These are phyloP conservation scores for Tetrapisispora nanseiensis DNA, from an alignment of 805 yeast genomes.

Conservation along the genomic window DNA sequence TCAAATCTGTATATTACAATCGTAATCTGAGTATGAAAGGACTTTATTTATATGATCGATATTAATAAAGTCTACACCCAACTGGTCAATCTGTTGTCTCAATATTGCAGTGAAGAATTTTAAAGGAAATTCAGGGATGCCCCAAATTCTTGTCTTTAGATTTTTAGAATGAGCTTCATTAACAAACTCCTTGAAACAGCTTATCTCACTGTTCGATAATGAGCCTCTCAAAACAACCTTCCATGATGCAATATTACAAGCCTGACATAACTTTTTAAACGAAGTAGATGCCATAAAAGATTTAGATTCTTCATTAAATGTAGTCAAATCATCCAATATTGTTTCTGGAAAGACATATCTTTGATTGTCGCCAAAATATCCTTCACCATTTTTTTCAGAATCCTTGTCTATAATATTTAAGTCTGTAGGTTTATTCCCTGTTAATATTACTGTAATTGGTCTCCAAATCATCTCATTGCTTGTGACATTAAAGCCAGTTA, in stretches of 20 bases:
- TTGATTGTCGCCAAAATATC: slow-evolving; percentile 7
- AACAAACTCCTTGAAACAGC: slow-evolving; percentile 22
- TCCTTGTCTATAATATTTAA: not conserved
- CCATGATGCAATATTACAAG: slow-evolving; percentile 9
- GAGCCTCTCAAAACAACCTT: slow-evolving; percentile 9
- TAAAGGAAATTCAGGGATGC: slow-evolving; percentile 56
- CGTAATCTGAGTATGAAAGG: not conserved
- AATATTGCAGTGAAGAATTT: slow-evolving; percentile 31
- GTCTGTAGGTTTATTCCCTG: slow-evolving; percentile 50
- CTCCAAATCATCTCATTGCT: slow-evolving; percentile 33
- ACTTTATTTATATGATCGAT: slow-evolving; percentile 40
- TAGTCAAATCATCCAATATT: slow-evolving; percentile 29
- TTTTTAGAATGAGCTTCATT: slow-evolving; percentile 40
- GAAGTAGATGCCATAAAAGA: slow-evolving; percentile 37
- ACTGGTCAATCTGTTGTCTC: slow-evolving; percentile 32
- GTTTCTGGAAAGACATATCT: slow-evolving; percentile 39
- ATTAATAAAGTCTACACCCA: slow-evolving; percentile 48
- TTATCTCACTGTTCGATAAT: slow-evolving; percentile 8
- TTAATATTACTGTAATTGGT: slow-evolving; percentile 53
- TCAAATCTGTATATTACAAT: not conserved
- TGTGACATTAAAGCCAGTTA: slow-evolving; percentile 39
- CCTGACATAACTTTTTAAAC: slow-evolving; percentile 17
- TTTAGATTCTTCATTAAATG: slow-evolving; percentile 8
- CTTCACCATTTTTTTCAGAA: not conserved
- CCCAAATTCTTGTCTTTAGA: slow-evolving; percentile 59